Evolutionary conservation across 2,329 filamentous ascomycete species (phyloP).

Genomic region (Phialophora expanda): DNA sequence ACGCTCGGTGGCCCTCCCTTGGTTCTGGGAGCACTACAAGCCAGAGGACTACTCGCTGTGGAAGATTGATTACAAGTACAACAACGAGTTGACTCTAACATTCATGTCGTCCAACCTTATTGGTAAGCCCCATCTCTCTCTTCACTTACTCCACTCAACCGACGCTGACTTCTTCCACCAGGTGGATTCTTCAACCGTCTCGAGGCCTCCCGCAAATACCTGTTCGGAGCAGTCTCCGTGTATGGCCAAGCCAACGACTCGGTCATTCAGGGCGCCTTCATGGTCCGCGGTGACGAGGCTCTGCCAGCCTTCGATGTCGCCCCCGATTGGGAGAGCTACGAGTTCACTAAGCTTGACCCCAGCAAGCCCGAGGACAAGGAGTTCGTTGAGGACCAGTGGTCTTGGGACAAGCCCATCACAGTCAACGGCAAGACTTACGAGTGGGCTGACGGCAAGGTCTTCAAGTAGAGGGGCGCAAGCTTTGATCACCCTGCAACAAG

Average conservation of each 20-base stretch:
- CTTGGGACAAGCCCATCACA: slow-evolving; percentile 83
- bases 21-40: slow-evolving; percentile 97
- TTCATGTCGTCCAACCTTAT: slow-evolving; percentile 99
- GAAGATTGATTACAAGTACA: slow-evolving; percentile 97
- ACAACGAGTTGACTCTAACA: slow-evolving; percentile 91
- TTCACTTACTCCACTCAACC: slow-evolving; percentile 23
- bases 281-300: slow-evolving; percentile 90
- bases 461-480: slow-evolving; percentile 74
- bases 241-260: slow-evolving; percentile 89
- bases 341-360: slow-evolving; percentile 94
- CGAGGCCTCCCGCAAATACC: slow-evolving; percentile 95
- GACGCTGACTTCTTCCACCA: slow-evolving; percentile 37
- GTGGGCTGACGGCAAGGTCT: slow-evolving; percentile 94
- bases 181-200: slow-evolving; percentile 96
- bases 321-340: slow-evolving; percentile 95
- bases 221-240: slow-evolving; percentile 89
- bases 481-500: not conserved
- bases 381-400: slow-evolving; percentile 86
- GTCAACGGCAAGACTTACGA: slow-evolving; percentile 86
- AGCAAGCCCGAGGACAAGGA: slow-evolving; percentile 81
- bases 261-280: slow-evolving; percentile 88
- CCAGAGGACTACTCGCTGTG: slow-evolving; percentile 96
- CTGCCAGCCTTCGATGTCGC: slow-evolving; percentile 91
- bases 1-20: slow-evolving; percentile 79
- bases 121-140: slow-evolving; percentile 53